These are phyloP conservation scores for Nevesoporus exiguus DNA, from an alignment of 768 basidiomycete genomes.

Conservation along the genomic window DNA sequence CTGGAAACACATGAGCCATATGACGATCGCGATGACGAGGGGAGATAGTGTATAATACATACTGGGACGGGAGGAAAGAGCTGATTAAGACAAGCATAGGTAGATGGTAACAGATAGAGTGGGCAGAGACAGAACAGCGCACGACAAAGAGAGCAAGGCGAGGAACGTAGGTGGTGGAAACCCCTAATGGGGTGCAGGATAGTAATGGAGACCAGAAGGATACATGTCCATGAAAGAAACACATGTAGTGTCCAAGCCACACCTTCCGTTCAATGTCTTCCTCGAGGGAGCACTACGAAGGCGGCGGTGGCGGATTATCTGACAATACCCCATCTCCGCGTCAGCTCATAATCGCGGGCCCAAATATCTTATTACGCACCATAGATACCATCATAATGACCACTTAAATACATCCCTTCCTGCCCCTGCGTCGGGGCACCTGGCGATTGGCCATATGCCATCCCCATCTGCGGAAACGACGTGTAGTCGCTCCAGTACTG, in stretches of 20 bases:
- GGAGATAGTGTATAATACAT: not conserved
- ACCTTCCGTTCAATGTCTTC: too few species aligned
- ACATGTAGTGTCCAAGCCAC: too few species aligned
- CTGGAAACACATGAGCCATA: not conserved
- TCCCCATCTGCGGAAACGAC: constrained; percentile 47
- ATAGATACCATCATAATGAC: constrained; percentile 27
- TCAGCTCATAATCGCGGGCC: not conserved
- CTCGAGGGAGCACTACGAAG: not conserved
- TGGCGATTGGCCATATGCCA: constrained; percentile 33
- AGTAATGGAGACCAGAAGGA: not conserved
- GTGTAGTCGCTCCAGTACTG: constrained; percentile 58
- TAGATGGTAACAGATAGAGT: too few species aligned
- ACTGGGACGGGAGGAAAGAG: too few species aligned
- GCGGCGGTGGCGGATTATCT: constrained; percentile 12
- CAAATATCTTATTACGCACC: constrained; percentile 17
- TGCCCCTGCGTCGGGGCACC: constrained; percentile 15
- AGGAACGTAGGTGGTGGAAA: too few species aligned
- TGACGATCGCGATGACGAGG: not conserved
- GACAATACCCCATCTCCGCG: not conserved
- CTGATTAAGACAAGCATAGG: not conserved
- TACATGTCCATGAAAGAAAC: not conserved
- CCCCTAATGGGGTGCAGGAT: not conserved
- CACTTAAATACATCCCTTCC: constrained; percentile 22
- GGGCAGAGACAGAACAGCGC: too few species aligned
- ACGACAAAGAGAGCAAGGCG: too few species aligned